Evolutionary conservation across 805 yeast genomes (phyloP).

Genomic region (Monosporozyma unispora): DNA sequence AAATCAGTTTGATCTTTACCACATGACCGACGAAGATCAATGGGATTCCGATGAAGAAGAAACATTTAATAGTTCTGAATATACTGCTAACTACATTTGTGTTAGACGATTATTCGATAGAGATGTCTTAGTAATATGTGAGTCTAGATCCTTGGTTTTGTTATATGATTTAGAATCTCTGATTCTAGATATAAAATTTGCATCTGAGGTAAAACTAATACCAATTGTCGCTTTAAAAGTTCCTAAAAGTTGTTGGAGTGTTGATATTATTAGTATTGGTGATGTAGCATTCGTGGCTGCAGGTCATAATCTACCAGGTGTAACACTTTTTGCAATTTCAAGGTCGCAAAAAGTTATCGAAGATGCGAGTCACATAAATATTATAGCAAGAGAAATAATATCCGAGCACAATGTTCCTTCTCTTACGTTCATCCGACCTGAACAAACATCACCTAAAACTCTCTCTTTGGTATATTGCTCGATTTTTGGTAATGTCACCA

Average conservation of each 20-base stretch:
- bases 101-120: slow-evolving; percentile 14
- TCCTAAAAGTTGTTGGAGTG: slow-evolving; percentile 19
- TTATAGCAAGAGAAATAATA: slow-evolving; percentile 6
- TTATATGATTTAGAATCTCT: slow-evolving; percentile 29
- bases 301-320: slow-evolving; percentile 19
- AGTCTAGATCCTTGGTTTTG: slow-evolving; percentile 47
- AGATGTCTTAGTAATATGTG: slow-evolving; percentile 40
- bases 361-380: neutral
- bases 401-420: slow-evolving; percentile 15
- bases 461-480: slow-evolving; percentile 11
- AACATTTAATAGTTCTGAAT: neutral
- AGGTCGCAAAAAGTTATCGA: no score
- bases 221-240: slow-evolving; percentile 9
- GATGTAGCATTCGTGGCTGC: slow-evolving; percentile 11
- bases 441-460: slow-evolving; percentile 3
- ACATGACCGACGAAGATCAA: neutral
- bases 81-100: slow-evolving; percentile 22
- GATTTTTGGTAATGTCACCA: slow-evolving; percentile 16
- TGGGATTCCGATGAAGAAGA: neutral
- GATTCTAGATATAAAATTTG: neutral
- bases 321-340: slow-evolving; percentile 11
- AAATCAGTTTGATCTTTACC: neutral
- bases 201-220: no score
- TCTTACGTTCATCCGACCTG: slow-evolving; percentile 8
- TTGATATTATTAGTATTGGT: slow-evolving; percentile 11